Evolutionary conservation across 345 rosid genomes (phyloP), one percentile per base, ranked within the genome.

Genomic region (Hibiscus tridactylites): DNA sequence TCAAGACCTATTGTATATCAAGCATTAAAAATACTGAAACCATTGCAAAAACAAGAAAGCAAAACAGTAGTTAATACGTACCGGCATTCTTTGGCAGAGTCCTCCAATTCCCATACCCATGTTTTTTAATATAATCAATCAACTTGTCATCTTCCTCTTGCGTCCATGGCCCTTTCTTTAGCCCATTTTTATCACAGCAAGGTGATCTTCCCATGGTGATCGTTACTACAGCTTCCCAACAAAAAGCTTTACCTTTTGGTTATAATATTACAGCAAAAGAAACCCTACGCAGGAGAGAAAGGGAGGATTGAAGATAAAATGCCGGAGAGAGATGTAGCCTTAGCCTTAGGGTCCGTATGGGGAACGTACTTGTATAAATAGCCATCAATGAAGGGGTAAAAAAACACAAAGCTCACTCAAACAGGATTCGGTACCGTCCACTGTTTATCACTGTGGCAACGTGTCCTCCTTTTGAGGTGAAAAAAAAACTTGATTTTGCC

Each of bases 101-200:
- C 71, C 97, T 88, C 98, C 98, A 92, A 61, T 86, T 89, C n/a
- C 98, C 93, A 56, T 84, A 87, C 4, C 98, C 98, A 76, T 93
- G 91, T 72, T 82, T 83, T 13, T 89, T 79, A 71, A 93, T 89
- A 74, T 89, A 93, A 54, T 84, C 90, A 64, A 83, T 53, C 68
- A 93, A 80, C 67, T 84, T 91, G 79, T 82, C 81, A 69, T 92
- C 98, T 79, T 92, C 98, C 71, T 92, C 98, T 12, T 87, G 78
- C 5, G 93, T 90, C 98, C 98, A 92, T 9, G 98, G 93, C 15
- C 98, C 98, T 80, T 82, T 92, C 83, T 88, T 92, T 17, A 88
- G 86, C 15, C 87, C 96, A 56, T 75, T 83, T 81, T 89, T 90
- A 61, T 92, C 95, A 62, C 97, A 92, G 76, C 95, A 93, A 68